Base-by-base conservation (phyloP, 441 rosid species). In the Kokia cookei region DNA sequence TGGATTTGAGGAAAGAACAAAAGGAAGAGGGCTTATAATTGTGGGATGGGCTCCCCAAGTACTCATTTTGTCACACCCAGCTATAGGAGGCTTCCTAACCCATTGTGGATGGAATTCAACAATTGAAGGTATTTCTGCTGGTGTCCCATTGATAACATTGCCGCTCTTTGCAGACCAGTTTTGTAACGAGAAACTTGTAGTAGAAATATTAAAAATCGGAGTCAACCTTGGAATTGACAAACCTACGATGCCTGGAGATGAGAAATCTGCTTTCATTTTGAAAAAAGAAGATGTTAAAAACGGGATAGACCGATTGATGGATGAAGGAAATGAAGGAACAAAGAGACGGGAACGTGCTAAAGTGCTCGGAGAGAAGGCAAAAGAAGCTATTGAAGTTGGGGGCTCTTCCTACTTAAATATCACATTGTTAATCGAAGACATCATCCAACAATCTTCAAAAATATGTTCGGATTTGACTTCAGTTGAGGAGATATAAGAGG, bases 1-100 rank as follows among this genome's bases (percentile, higher is more conserved):
- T n/a, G 79, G 83, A 7, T 81, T 77, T 6, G 83, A 84, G 22
- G 83, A 76, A 60, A 82, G 81, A 51, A 68, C 71, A 8, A 75
- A 77, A 74, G 86, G 73, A 11, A 81, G 81, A 75, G 89, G 89
- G 0, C 51, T 88, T 24, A 19, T 86, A 63, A 79, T 85, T 1
- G 29, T 70, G 48, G 89, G 92, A 19, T 88, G 89, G 92, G 79
- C 88, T 0, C 90, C 90, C 3, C 89, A 88, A 67, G 73, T 86
- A 37, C 65, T 82, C 67, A 86, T 86, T 47, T 77, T 86, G 68
- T 81, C 90, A 32, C 90, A 86, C 29, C 64, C 71, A 0, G 72
- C 89, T 2, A 32, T 85, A 4, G 87, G 90, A 48, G 90, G 89
- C 8, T 86, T 86, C 80, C 71, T 88, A 17, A 86, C 90, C 2